Evolutionary conservation across 495 filamentous ascomycete genomes (phyloP).

Genomic region (Penicillium ucsense): DNA sequence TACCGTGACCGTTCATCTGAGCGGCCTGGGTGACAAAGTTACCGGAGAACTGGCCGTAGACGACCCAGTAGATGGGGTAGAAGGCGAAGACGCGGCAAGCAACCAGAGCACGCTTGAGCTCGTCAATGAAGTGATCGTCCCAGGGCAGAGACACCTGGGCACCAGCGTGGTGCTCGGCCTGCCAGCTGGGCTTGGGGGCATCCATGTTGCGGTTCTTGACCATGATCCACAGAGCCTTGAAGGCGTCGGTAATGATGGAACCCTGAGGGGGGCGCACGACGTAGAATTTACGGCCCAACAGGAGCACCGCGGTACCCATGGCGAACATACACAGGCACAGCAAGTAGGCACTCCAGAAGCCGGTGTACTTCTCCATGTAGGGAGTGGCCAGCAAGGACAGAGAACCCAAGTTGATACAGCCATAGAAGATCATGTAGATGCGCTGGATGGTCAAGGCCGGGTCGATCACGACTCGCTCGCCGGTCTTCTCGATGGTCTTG

Average conservation of each 20-base stretch:
- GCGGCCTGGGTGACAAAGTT: slow-evolving; percentile 51
- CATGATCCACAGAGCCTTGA: slow-evolving; percentile 52
- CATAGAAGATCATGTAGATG: slow-evolving; percentile 68
- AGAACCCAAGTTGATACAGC: slow-evolving; percentile 68
- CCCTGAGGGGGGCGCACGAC: slow-evolving; percentile 54
- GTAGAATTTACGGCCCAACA: slow-evolving; percentile 48
- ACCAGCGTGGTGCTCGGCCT: slow-evolving; percentile 32
- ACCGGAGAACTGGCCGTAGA: slow-evolving; percentile 48
- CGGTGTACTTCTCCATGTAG: slow-evolving; percentile 56
- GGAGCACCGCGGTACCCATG: slow-evolving; percentile 41
- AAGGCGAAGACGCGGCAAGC: slow-evolving; percentile 54
- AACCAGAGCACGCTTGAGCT: slow-evolving; percentile 48
- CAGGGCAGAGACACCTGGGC: slow-evolving; percentile 31
- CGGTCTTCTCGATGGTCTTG: slow-evolving; percentile 38
- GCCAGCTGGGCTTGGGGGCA: slow-evolving; percentile 51
- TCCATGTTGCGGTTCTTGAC: slow-evolving; percentile 44
- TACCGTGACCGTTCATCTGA: slow-evolving; percentile 45
- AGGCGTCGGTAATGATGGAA: slow-evolving; percentile 51
- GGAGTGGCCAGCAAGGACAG: slow-evolving; percentile 55
- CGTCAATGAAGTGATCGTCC: slow-evolving; percentile 56
- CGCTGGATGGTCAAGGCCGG: slow-evolving; percentile 64
- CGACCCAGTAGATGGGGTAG: slow-evolving; percentile 53
- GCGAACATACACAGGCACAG: slow-evolving; percentile 55
- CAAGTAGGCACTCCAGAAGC: slow-evolving; percentile 68
- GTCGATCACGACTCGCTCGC: slow-evolving; percentile 68